Evolutionary conservation across 2,329 filamentous ascomycete species (phyloP), one percentile per base, ranked within the genome.

Genomic region (Alternaria infectoria): DNA sequence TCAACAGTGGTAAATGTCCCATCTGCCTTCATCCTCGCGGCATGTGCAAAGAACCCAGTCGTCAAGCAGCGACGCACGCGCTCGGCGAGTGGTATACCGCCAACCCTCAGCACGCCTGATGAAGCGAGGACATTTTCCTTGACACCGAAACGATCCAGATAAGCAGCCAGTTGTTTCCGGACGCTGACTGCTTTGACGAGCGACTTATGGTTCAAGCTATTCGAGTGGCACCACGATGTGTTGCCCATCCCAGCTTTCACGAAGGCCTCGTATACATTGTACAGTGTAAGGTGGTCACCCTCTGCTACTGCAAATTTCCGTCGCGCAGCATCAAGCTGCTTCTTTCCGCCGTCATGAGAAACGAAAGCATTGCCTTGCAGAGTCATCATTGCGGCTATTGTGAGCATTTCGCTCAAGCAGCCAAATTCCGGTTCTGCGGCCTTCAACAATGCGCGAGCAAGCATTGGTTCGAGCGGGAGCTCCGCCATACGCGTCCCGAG

Each of bases 251-350:
- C 94, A 64, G 89, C 91, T 2, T 90, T 92, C 54, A 95, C 84
- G 74, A 98, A 98, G 0, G 93, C 88, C 75, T 94, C 91, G 76
- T 96, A 98, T n/a, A 94, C 91, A 73, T 99, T 98, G 44, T 97
- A 86, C 11, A 97, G 86, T 1, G 94, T 97, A 23, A 98, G 81
- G 73, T 98, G 95, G 72, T 99, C 96, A 1, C 96, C 96, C 82
- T 98, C 94, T 65, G 96, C 93, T 7, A 90, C 94, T 0, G 95
- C 93, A 74, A 98, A 98, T 73, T 91, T 92, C 51, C 92, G 87
- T 50, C 92, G 86, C 26, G 90, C 88, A 19, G 86, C 89, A 75
- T 97, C 93, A 77, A 91, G 88, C 54, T 86, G 84, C 73, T 91
- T 93, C 73, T 91, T 91, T 69, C 92, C 90, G 40, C 88, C 91